Evolutionary conservation across 768 basidiomycete genomes (phyloP).

Genomic region (Chlorophyllum brunneum): DNA sequence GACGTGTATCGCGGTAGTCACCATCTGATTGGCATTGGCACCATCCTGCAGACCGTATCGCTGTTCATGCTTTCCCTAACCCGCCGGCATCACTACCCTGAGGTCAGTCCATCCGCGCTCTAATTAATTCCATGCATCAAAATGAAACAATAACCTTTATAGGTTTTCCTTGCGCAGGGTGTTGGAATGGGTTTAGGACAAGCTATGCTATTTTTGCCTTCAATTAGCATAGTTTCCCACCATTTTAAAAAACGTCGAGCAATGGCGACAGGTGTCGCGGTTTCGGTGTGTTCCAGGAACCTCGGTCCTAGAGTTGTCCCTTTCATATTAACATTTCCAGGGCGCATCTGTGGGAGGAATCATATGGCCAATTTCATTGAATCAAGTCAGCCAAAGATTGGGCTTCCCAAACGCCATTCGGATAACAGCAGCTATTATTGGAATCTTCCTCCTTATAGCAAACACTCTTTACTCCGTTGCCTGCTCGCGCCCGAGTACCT

Average conservation of each 20-base stretch:
- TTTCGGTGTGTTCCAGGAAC: constrained; percentile 35
- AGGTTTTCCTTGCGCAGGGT: constrained; percentile 52
- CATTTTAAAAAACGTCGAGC: constrained; percentile 38
- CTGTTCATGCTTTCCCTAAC: constrained; percentile 44
- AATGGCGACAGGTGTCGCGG: constrained; percentile 34
- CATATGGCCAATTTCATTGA: constrained; percentile 48
- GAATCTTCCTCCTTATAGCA: constrained; percentile 27
- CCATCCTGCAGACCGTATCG: constrained; percentile 32
- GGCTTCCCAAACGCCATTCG: constrained; percentile 33
- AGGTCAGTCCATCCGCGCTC: constrained; percentile 25
- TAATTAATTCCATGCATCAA: too few relatives aligned
- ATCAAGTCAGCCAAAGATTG: constrained; percentile 24
- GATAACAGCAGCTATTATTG: constrained; percentile 30
- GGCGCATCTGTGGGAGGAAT: constrained; percentile 48
- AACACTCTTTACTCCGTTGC: constrained; percentile 23
- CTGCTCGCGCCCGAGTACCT: constrained; percentile 7
- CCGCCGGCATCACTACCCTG: constrained; percentile 37
- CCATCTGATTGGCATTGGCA: constrained; percentile 32
- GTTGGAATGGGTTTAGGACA: constrained; percentile 52
- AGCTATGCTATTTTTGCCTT: constrained; percentile 47
- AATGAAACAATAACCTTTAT: constrained; percentile 11
- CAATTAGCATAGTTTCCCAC: constrained; percentile 42
- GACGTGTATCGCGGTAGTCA: constrained; percentile 24
- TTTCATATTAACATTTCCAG: constrained; percentile 18
- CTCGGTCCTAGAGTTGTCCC: neutral